phyloP scores from a whole-genome alignment of 306 rosid species.

The Biancaea sappan region DNA sequence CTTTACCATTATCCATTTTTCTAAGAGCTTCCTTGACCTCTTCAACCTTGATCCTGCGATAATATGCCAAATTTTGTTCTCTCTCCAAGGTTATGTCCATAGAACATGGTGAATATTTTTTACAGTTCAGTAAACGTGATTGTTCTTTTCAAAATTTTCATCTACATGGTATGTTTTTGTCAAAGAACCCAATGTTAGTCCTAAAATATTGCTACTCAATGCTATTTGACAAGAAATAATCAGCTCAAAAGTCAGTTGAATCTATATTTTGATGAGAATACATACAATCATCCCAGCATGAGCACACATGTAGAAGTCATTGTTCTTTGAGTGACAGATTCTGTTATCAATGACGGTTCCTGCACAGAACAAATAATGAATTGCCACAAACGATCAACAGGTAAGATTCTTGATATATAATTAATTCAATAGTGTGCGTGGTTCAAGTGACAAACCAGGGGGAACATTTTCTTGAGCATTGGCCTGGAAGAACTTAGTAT shows the following conservation, averaged over 20 bases:
- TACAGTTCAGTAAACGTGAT: too few relatives aligned
- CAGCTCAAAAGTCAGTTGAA: neutral
- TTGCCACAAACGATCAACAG: neutral
- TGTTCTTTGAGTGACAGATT: conserved; percentile 39
- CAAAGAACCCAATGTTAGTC: neutral
- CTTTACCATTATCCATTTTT: too few relatives aligned
- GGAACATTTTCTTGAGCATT: conserved; percentile 34
- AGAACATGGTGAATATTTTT: too few relatives aligned
- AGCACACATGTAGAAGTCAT: conserved; percentile 51
- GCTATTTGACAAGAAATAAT: neutral
- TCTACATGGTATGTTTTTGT: neutral
- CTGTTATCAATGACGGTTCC: conserved; percentile 45
- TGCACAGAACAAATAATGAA: conserved; percentile 8
- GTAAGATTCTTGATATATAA: neutral
- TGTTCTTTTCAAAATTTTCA: neutral
- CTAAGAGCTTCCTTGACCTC: too few relatives aligned
- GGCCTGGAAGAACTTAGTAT: conserved; percentile 41
- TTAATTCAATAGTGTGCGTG: neutral
- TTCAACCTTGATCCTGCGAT: too few relatives aligned
- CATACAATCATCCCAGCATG: conserved; percentile 48
- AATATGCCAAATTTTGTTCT: too few relatives aligned
- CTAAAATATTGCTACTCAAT: too few relatives aligned
- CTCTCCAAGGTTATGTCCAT: too few relatives aligned
- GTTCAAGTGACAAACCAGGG: conserved; percentile 35
- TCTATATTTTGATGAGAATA: neutral